phyloP scores from a whole-genome alignment of 2,329 filamentous ascomycete species.

The Gaeumannomyces tritici region DNA sequence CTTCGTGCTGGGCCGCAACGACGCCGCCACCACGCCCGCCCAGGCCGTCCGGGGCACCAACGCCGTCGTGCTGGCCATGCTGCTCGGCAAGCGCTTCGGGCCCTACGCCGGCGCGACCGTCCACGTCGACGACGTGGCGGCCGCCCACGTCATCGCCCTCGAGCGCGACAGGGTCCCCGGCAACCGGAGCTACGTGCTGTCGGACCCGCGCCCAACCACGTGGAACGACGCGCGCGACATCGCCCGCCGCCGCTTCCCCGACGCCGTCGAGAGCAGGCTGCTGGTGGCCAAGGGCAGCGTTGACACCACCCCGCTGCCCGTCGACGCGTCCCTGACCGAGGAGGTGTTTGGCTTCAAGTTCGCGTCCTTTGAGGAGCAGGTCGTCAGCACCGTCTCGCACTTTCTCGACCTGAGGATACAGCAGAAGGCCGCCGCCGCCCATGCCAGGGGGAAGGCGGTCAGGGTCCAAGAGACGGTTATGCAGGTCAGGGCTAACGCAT shows the following conservation, averaged over 20 bases:
- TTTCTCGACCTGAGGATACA: slow-evolving; percentile 15
- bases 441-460: neutral
- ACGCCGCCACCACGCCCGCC: slow-evolving; percentile 16
- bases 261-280: slow-evolving; percentile 16
- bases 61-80: slow-evolving; percentile 20
- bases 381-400: slow-evolving; percentile 16
- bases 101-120: slow-evolving; percentile 20
- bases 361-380: slow-evolving; percentile 17
- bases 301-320: slow-evolving; percentile 13
- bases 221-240: slow-evolving; percentile 30
- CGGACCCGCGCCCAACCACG: slow-evolving; percentile 11
- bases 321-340: slow-evolving; percentile 18
- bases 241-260: slow-evolving; percentile 19
- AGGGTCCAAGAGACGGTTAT: neutral
- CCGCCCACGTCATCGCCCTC: slow-evolving; percentile 25
- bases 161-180: slow-evolving; percentile 22
- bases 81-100: slow-evolving; percentile 19
- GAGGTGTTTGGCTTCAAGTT: slow-evolving; percentile 17
- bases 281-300: slow-evolving; percentile 13
- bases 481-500: slow-evolving; percentile 3
- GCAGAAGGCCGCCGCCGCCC: neutral
- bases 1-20: slow-evolving; percentile 26
- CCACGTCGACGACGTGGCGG: slow-evolving; percentile 27
- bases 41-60: slow-evolving; percentile 24
- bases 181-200: slow-evolving; percentile 22